Percentiles rank a stretch among this genome's conserved stretches.
Conservation (phyloP, 345 rosid species). For the Lenwebbia sp. region DNA sequence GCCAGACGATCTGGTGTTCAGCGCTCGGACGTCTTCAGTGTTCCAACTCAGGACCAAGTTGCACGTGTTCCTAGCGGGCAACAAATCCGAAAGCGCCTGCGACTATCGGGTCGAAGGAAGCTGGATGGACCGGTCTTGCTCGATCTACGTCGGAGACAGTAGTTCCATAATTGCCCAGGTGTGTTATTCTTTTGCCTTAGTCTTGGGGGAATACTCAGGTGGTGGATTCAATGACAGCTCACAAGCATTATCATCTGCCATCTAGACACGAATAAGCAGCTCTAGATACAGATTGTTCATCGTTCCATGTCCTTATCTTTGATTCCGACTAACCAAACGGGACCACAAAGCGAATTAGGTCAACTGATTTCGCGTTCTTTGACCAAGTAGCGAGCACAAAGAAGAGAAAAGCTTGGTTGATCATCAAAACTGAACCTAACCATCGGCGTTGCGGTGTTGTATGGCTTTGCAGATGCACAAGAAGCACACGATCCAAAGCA, state of each 20-base stretch:
- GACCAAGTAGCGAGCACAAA: neutral
- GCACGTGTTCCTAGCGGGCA: constrained; percentile 30
- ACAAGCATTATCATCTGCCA: neutral
- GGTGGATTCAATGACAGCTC: neutral
- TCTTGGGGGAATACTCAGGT: neutral
- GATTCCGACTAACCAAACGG: neutral
- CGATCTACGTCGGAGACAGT: constrained; percentile 32
- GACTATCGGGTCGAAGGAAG: constrained; percentile 41
- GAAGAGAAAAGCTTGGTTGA: neutral
- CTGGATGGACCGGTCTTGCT: constrained; percentile 26
- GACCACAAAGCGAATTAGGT: neutral
- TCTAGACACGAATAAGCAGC: neutral
- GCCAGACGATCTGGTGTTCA: constrained; percentile 21
- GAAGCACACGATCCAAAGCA: neutral
- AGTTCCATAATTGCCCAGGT: constrained; percentile 37
- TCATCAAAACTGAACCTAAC: neutral
- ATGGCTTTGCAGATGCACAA: neutral
- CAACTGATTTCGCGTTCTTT: no score
- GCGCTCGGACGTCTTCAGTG: constrained; percentile 19
- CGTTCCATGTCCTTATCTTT: neutral
- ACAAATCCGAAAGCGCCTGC: constrained; percentile 17
- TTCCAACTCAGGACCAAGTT: constrained; percentile 30
- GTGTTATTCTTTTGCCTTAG: neutral
- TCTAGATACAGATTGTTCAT: neutral
- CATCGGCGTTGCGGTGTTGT: neutral